phyloP scores from a whole-genome alignment of 2,329 filamentous ascomycete genomes.

The Epichloe glyceriae region DNA sequence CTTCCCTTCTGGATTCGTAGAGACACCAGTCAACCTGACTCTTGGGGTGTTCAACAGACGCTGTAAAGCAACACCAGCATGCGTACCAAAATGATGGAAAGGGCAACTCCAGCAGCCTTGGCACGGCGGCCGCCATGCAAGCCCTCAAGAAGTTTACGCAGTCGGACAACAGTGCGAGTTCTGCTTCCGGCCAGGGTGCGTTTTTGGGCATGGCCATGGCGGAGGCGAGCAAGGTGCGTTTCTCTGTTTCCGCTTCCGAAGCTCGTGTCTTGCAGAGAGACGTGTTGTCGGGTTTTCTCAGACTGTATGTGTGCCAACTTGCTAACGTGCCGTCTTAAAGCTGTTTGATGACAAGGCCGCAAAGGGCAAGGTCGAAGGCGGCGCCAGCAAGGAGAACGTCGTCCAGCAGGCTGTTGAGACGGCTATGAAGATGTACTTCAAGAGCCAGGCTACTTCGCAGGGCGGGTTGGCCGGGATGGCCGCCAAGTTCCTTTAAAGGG shows the following conservation, averaged over 20 bases:
- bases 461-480: constrained; percentile 33
- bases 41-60: constrained; percentile 30
- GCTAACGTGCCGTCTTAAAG: constrained; percentile 16
- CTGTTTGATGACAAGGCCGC: constrained; percentile 47
- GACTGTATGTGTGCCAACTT: background rate
- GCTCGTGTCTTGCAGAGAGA: no score
- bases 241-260: background rate
- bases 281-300: background rate
- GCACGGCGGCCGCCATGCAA: constrained; percentile 67
- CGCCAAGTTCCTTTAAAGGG: constrained; percentile 25
- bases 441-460: constrained; percentile 46
- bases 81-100: constrained; percentile 46
- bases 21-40: background rate
- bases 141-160: constrained; percentile 67
- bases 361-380: constrained; percentile 38
- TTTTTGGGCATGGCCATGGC: constrained; percentile 80
- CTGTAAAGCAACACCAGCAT: constrained; percentile 62
- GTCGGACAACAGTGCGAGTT: constrained; percentile 33
- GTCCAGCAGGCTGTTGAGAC: constrained; percentile 71
- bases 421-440: constrained; percentile 85
- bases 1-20: background rate
- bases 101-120: constrained; percentile 40
- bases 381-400: constrained; percentile 66
- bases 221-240: constrained; percentile 62
- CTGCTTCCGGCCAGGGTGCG: constrained; percentile 52